phyloP scores from a whole-genome alignment of 2,329 filamentous ascomycete genomes.

The Trichophyton benhamiae region DNA sequence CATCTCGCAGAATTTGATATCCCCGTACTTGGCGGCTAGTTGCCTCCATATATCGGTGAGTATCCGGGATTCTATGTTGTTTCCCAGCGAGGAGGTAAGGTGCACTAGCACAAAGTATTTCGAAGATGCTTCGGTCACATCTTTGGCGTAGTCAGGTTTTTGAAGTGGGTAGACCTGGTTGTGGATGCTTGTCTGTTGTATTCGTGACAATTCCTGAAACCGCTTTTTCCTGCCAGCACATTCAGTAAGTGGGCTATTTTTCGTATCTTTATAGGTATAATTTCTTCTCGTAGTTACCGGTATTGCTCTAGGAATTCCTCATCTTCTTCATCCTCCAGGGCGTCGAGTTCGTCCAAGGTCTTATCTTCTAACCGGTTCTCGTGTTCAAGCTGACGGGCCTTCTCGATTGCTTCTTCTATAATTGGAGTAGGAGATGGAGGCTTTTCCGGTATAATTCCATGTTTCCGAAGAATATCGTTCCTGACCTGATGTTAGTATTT shows the following conservation, averaged over 20 bases:
- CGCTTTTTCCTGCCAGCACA: conserved; percentile 52
- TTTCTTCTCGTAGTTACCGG: conserved; percentile 35
- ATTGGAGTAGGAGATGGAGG: conserved; percentile 88
- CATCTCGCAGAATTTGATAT: conserved; percentile 97
- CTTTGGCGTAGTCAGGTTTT: conserved; percentile 82
- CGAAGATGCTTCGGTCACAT: conserved; percentile 81
- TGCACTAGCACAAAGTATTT: conserved; percentile 60
- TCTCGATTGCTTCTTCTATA: conserved; percentile 84
- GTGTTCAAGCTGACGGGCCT: conserved; percentile 71
- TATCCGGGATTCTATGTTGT: conserved; percentile 73
- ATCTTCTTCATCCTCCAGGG: conserved; percentile 90
- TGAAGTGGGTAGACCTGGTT: conserved; percentile 87
- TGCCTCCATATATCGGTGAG: conserved; percentile 77
- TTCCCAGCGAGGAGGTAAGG: conserved; percentile 63
- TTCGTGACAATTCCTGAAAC: conserved; percentile 63
- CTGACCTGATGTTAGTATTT: conserved; percentile 36
- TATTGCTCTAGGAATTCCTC: conserved; percentile 83
- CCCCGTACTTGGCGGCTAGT: conserved; percentile 72
- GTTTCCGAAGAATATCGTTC: conserved; percentile 97
- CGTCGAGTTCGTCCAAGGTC: conserved; percentile 83
- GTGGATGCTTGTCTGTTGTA: conserved; percentile 67
- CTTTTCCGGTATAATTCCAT: conserved; percentile 95
- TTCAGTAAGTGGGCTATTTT: background rate
- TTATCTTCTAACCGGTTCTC: conserved; percentile 91
- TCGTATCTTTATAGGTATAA: too few relatives aligned